Percentiles rank a stretch among this genome's conserved stretches.
Conservation (phyloP, 306 rosid genomes). For the Inga leiocalycina region DNA sequence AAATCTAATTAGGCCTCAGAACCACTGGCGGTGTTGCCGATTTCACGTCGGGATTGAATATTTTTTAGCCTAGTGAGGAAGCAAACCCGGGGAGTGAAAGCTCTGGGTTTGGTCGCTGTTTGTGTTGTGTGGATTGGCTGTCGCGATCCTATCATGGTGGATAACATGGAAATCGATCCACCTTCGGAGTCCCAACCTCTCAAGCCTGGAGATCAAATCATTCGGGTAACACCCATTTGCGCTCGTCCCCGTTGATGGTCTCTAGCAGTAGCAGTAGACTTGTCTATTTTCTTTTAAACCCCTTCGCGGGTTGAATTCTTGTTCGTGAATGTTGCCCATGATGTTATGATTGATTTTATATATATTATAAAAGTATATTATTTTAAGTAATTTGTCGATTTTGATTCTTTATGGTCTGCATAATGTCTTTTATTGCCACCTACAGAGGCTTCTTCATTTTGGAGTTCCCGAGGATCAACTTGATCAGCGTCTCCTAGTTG, state of each 20-base stretch:
- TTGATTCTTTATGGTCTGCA: conserved; percentile 6
- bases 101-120: conserved; percentile 55
- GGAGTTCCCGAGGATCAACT: conserved; percentile 75
- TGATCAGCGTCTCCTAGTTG: conserved; percentile 63
- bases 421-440: conserved; percentile 29
- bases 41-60: neutral
- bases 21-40: neutral
- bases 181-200: conserved; percentile 48
- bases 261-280: neutral
- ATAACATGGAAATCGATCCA: conserved; percentile 71
- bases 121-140: conserved; percentile 56
- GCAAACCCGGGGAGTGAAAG: conserved; percentile 69
- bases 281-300: too few relatives aligned
- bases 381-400: neutral
- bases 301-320: neutral
- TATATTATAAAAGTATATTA: neutral
- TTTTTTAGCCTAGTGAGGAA: neutral
- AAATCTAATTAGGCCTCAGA: neutral
- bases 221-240: conserved; percentile 51
- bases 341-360: neutral
- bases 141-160: conserved; percentile 52
- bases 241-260: neutral
- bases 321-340: neutral
- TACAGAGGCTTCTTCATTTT: conserved; percentile 70
- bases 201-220: conserved; percentile 70